These are phyloP conservation scores for Ganoderma boninense DNA, from an alignment of 1,284 basidiomycete species.

Conservation along the genomic window DNA sequence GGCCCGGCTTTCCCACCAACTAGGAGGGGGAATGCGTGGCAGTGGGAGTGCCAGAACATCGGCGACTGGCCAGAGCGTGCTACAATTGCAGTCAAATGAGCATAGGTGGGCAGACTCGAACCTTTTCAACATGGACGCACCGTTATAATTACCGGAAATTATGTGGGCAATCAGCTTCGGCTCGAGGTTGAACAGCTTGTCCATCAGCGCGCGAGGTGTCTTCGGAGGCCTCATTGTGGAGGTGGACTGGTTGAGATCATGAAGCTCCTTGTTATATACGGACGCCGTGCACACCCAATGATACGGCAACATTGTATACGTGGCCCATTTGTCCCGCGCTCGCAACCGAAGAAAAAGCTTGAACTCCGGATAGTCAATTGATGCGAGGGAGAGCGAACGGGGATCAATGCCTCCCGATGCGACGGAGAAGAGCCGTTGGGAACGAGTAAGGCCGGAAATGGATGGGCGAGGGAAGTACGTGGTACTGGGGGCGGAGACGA, in stretches of 20 bases:
- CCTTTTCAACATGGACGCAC: neutral
- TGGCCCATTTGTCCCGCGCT: conserved; percentile 18
- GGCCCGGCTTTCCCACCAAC: neutral
- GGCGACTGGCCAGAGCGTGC: neutral
- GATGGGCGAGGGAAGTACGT: neutral
- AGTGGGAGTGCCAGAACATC: conserved; percentile 4
- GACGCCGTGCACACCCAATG: conserved; percentile 25
- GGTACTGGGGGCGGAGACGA: neutral
- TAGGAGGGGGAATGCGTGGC: neutral
- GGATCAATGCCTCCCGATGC: conserved; percentile 16
- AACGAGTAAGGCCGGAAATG: conserved; percentile 16
- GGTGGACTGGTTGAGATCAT: neutral
- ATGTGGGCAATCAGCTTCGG: conserved; percentile 3
- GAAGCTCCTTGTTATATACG: conserved; percentile 11
- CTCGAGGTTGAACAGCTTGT: conserved; percentile 21
- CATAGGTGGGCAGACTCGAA: neutral
- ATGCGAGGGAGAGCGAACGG: neutral
- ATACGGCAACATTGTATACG: conserved; percentile 22
- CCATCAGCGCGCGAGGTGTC: conserved; percentile 22
- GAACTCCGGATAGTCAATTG: conserved; percentile 14
- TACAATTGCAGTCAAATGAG: neutral
- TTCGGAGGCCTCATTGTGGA: neutral
- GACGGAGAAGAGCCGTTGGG: conserved; percentile 20
- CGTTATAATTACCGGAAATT: neutral
- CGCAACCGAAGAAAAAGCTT: conserved; percentile 29